These are phyloP conservation scores for Glebionis coronaria DNA, from an alignment of 129 eudicot species.

Conservation along the genomic window DNA sequence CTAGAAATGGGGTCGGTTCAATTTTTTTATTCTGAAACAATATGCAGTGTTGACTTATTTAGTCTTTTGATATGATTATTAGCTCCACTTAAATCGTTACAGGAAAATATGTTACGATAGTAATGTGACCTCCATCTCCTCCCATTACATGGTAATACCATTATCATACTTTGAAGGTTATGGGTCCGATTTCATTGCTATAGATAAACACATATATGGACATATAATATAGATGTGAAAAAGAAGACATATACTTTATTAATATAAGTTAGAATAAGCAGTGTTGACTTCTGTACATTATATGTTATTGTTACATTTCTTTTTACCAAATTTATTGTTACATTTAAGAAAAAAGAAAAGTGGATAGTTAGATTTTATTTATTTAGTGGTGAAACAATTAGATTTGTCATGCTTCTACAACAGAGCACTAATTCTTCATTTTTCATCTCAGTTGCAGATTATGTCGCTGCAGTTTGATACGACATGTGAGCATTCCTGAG, in stretches of 20 bases:
- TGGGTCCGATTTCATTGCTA: slow-evolving; percentile 15
- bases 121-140: slow-evolving; percentile 8
- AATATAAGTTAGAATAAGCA: slow-evolving; percentile 38
- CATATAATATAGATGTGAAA: slow-evolving; percentile 33
- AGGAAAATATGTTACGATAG: slow-evolving; percentile 15
- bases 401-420: no score
- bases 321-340: no score
- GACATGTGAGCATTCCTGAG: no score
- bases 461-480: no score
- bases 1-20: no score
- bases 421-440: no score
- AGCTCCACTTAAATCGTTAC: no score
- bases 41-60: no score
- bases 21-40: no score
- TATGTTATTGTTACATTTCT: slow-evolving; percentile 5
- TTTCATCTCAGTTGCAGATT: no score
- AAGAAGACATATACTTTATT: slow-evolving; percentile 31
- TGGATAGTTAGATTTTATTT: slow-evolving; percentile 22
- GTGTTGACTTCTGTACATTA: slow-evolving; percentile 24
- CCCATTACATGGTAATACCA: not conserved
- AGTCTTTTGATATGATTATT: no score
- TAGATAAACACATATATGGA: slow-evolving; percentile 19
- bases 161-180: slow-evolving; percentile 3
- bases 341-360: slow-evolving; percentile 25
- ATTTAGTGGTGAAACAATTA: no score